These are phyloP conservation scores for Floccularia luteovirens DNA, from an alignment of 768 basidiomycete species.

Conservation along the genomic window DNA sequence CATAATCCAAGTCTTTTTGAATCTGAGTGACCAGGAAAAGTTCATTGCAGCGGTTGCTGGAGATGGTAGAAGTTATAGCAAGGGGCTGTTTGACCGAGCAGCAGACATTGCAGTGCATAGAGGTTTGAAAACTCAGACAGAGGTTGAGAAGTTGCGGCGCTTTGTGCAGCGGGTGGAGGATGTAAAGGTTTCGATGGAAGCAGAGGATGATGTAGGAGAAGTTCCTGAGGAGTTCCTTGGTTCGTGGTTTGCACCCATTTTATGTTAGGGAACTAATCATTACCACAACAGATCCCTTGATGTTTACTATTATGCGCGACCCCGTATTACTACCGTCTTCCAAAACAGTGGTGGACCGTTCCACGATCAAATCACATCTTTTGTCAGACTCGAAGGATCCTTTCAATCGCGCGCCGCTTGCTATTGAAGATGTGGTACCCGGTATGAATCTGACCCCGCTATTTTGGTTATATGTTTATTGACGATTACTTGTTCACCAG, in stretches of 20 bases:
- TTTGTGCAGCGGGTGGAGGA: slow-evolving; percentile 85
- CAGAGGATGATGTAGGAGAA: slow-evolving; percentile 88
- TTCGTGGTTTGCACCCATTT: slow-evolving; percentile 24
- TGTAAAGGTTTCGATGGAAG: slow-evolving; percentile 69
- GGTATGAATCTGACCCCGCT: slow-evolving; percentile 35
- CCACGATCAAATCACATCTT: slow-evolving; percentile 92
- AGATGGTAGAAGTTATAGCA: slow-evolving; percentile 91
- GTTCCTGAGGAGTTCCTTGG: slow-evolving; percentile 94
- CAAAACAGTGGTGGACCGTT: slow-evolving; percentile 67
- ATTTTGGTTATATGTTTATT: slow-evolving; percentile 1
- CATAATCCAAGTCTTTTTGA: slow-evolving; percentile 85
- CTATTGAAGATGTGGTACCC: slow-evolving; percentile 72
- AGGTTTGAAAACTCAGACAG: slow-evolving; percentile 65
- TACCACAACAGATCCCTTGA: slow-evolving; percentile 63
- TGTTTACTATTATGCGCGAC: slow-evolving; percentile 91
- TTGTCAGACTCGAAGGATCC: slow-evolving; percentile 90
- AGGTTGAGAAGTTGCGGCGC: slow-evolving; percentile 59
- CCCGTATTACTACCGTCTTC: slow-evolving; percentile 90
- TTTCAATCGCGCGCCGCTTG: slow-evolving; percentile 85
- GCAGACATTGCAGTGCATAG: slow-evolving; percentile 55
- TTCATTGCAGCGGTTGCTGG: slow-evolving; percentile 85
- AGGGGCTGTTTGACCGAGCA: slow-evolving; percentile 76
- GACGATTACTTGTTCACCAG: slow-evolving; percentile 23
- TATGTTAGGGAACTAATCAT: slow-evolving; percentile 2
- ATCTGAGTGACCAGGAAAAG: slow-evolving; percentile 69